Conservation (phyloP, 2,329 filamentous ascomycete species). For the Escovopsis weberi region DNA sequence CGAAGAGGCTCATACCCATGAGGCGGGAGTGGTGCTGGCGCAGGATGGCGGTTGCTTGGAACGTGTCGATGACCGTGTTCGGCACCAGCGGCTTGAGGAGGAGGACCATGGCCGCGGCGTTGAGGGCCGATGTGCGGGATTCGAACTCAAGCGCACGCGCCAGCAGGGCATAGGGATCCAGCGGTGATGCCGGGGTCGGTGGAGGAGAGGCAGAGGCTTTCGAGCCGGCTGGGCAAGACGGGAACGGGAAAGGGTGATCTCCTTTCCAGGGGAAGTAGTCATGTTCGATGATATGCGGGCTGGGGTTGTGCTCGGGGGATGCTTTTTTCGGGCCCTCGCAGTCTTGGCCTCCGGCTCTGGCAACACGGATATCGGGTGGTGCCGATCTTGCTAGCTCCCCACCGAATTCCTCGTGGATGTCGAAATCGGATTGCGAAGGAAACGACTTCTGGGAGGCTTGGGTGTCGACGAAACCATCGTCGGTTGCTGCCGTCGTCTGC, state of each 20-base stretch:
- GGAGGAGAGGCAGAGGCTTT: constrained; percentile 3
- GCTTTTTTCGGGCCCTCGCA: constrained; percentile 7
- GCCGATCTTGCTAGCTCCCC: constrained; percentile 5
- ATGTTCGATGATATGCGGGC: constrained; percentile 34
- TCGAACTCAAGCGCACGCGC: constrained; percentile 42
- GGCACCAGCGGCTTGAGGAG: constrained; percentile 44
- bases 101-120: constrained; percentile 46
- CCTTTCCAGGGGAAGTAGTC: constrained; percentile 46
- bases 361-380: constrained; percentile 7
- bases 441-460: constrained; percentile 18
- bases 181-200: constrained; percentile 19
- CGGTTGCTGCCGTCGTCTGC: constrained; percentile 28
- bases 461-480: constrained; percentile 12
- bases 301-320: constrained; percentile 22
- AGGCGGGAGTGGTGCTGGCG: constrained; percentile 46
- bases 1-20: constrained; percentile 43
- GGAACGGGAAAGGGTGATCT: constrained; percentile 41
- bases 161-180: constrained; percentile 42
- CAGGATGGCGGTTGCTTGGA: constrained; percentile 41
- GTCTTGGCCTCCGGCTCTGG: constrained; percentile 13
- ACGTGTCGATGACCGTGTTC: constrained; percentile 35
- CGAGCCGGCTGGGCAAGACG: constrained; percentile 12
- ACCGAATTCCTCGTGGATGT: constrained; percentile 6
- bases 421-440: constrained; percentile 14
- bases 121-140: constrained; percentile 38